Base-by-base conservation (phyloP, 352 stramenopile species). In the Phytopythium litorale region DNA sequence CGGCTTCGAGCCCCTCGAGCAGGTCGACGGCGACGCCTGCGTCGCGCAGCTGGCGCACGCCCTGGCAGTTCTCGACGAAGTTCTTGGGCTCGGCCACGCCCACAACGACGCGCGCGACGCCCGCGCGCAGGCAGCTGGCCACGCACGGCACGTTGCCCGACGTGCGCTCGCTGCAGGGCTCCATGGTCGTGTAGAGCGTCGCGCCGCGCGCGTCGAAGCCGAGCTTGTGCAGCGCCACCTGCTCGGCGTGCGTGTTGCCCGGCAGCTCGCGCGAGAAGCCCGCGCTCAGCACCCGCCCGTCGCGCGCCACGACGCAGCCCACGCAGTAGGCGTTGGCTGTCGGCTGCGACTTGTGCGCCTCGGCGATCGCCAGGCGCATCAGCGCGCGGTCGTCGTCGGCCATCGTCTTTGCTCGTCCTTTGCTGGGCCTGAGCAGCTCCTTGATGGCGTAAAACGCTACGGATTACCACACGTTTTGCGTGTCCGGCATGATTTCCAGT, bases 111-210 rank as follows among this genome's bases (percentile, higher is more conserved):
- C 87, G 79, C 13, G 52, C 33, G 12, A 95, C 80, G 16, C 73
- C 67, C 11, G 84, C 85, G 9, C 75, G 81, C 52, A 95, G 77
- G 35, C 87, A 94, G 53, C 73, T 91, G 58, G 89, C 73, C 11
- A 94, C 89, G 62, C 88, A 97, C 16, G 87, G 78, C 40, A 77
- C 76, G 52, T 95, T 96, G 2, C 85, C 87, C 12, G 87, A 96
- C n/a, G 94, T 71, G n/a, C 88, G 76, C 63, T 65, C 75, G 72
- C 84, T 94, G 68, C 88, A 97, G 4, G 88, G 87, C 79, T 97
- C 88, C 88, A 97, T 97, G 13, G 87, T 96, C 25, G 87, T 94
- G 73, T 94, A 97, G 30, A 97, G 72, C 3, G 85, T 94, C n/a
- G 80, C 68, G 21, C 71, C 78, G 2, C 60, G 32, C 12, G 87